Percentiles rank a stretch among this genome's conserved stretches.
Conservation (phyloP, 305 asterid genomes). For the Solanum hybrid region DNA sequence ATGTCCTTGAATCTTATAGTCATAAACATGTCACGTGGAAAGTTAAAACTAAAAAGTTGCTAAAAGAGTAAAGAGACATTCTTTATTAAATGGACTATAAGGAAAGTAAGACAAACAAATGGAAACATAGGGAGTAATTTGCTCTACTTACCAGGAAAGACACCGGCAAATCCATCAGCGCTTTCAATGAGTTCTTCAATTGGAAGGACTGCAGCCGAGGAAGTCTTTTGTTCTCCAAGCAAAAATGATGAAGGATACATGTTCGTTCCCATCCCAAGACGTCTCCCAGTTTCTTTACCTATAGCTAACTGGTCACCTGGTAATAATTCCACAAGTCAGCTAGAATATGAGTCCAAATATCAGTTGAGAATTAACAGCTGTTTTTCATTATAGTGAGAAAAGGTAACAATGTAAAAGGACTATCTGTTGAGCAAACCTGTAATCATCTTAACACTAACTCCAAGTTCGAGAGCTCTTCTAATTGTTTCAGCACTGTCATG, state of each 20-base stretch:
- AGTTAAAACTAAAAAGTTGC: not conserved
- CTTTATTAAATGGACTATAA: not conserved
- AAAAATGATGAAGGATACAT: constrained; percentile 81
- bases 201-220: constrained; percentile 53
- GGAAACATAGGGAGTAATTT: not conserved
- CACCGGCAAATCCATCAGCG: constrained; percentile 90
- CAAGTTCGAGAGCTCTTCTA: constrained; percentile 64
- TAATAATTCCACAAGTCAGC: not conserved
- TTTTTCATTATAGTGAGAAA: not conserved
- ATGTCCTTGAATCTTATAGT: not conserved
- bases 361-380: not conserved
- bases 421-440: constrained; percentile 35
- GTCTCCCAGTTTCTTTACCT: constrained; percentile 82
- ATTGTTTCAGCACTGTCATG: constrained; percentile 89
- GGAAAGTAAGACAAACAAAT: not conserved
- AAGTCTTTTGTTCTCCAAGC: constrained; percentile 66
- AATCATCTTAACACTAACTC: constrained; percentile 90
- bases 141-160: constrained; percentile 55
- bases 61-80: not conserved
- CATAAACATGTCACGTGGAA: not conserved
- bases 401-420: not conserved
- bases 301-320: constrained; percentile 84
- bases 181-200: constrained; percentile 76
- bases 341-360: not conserved
- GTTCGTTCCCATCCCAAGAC: constrained; percentile 92